phyloP scores from a whole-genome alignment of 164 flowering plant genomes.

The Buxus sempervirens region DNA sequence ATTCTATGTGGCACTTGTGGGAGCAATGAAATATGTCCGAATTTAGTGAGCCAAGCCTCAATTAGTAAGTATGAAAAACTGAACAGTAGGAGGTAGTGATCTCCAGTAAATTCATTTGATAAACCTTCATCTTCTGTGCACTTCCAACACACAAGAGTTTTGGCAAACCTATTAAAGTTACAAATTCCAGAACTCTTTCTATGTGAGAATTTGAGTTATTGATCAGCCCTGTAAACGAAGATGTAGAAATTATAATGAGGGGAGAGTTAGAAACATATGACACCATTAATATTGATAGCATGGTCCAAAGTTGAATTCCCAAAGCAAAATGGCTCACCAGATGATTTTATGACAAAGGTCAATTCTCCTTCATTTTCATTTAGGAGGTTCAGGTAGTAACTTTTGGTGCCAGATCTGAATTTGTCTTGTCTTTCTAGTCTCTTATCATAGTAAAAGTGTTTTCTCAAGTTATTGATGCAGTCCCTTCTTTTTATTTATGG shows the following conservation, averaged over 20 bases:
- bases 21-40: background rate
- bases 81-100: too few species aligned
- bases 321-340: background rate
- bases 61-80: too few species aligned
- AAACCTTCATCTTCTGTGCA: background rate
- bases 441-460: background rate
- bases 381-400: background rate
- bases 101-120: background rate
- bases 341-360: background rate
- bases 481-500: background rate
- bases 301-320: background rate
- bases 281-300: background rate
- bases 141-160: background rate
- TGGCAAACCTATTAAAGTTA: background rate
- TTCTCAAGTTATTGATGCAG: background rate
- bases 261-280: background rate
- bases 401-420: background rate
- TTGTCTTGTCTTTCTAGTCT: background rate
- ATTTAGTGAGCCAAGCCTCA: background rate
- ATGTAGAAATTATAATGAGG: background rate
- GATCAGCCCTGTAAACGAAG: background rate
- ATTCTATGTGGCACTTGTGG: background rate
- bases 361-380: too few species aligned
- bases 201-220: background rate
- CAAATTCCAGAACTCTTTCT: background rate